Evolutionary conservation across 1,139 yeast species (phyloP), one percentile per base, ranked within the genome.

Genomic region (Lodderomyces parapsilosis): DNA sequence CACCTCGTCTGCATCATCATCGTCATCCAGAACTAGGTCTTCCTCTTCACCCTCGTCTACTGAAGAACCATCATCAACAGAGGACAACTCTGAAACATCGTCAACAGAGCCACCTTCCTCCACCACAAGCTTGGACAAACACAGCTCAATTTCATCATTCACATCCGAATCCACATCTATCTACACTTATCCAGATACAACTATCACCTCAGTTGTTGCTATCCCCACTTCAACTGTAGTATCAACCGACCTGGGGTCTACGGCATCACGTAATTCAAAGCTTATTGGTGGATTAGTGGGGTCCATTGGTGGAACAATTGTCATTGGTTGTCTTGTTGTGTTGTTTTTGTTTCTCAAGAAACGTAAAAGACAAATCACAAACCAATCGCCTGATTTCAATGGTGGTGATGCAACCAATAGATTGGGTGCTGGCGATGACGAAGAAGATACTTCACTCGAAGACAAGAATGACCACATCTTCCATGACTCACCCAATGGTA

Each of bases 211-310:
- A 1, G 60, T 70, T 30, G 55, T 73, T 4, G 60, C 75, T 0
- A 63, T 70, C 0, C 74, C 76, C 2, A 69, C 76, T 1, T 60
- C 66, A 1, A 49, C 55, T n/a, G 36, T 38, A 15, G 45, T 41
- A 9, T 38, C 43, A 10, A 43, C 50, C 13, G 45, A 46, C 17
- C 40, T 39, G 22, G 34, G 38, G 9, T 47, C 58, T 20, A 47
- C 61, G 2, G 51, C 62, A 1, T 52, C 56, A 36, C 57, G 55
- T 23, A 71, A 68, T 50, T 60, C 71, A 32, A 71, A 66, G 51
- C 58, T 73, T 43, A 71, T 73, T 38, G 78, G 78, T 6, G 78
- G 78, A 0, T 55, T 73, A 18, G 78, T 73, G 7, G 78, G 78
- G 1, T 71, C 76, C 4, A 68, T 73, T 31, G 78, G 78, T 11